phyloP scores from a whole-genome alignment of 2,329 filamentous ascomycete species.

The Dendrostoma leiphaemia region DNA sequence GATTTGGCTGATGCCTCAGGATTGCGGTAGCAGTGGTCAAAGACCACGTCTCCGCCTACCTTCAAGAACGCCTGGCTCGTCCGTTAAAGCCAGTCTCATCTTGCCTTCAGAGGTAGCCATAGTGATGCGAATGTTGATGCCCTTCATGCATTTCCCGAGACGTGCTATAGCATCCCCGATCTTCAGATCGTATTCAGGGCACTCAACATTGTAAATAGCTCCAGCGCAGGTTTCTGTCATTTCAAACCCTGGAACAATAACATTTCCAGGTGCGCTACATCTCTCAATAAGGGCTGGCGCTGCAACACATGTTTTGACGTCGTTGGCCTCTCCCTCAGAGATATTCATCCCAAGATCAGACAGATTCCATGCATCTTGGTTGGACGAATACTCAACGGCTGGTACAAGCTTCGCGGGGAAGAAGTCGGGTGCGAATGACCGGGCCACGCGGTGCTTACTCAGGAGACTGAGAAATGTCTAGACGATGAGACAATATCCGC shows the following conservation, averaged over 20 bases:
- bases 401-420: slow-evolving; percentile 31
- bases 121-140: slow-evolving; percentile 41
- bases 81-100: no score
- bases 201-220: slow-evolving; percentile 39
- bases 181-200: slow-evolving; percentile 38
- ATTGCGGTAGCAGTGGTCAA: slow-evolving; percentile 63
- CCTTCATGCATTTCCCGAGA: slow-evolving; percentile 36
- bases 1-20: slow-evolving; percentile 54
- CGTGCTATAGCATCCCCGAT: slow-evolving; percentile 32
- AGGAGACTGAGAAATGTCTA: slow-evolving; percentile 36
- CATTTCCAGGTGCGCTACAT: slow-evolving; percentile 29
- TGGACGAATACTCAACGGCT: no score
- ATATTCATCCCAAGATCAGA: slow-evolving; percentile 17
- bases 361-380: slow-evolving; percentile 1
- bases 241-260: slow-evolving; percentile 43
- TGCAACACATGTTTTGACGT: slow-evolving; percentile 29
- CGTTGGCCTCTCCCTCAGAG: slow-evolving; percentile 47
- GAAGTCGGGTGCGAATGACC: slow-evolving; percentile 43
- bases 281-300: slow-evolving; percentile 27
- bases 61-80: no score
- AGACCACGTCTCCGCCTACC: slow-evolving; percentile 58
- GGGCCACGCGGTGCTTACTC: slow-evolving; percentile 37
- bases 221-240: slow-evolving; percentile 56
- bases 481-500: slow-evolving; percentile 39
- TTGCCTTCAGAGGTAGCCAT: no score